Percentiles rank a stretch among this genome's conserved stretches.
Evolutionary conservation across 345 rosid species (phyloP).

Genomic region (Bruguiera parviflora): DNA sequence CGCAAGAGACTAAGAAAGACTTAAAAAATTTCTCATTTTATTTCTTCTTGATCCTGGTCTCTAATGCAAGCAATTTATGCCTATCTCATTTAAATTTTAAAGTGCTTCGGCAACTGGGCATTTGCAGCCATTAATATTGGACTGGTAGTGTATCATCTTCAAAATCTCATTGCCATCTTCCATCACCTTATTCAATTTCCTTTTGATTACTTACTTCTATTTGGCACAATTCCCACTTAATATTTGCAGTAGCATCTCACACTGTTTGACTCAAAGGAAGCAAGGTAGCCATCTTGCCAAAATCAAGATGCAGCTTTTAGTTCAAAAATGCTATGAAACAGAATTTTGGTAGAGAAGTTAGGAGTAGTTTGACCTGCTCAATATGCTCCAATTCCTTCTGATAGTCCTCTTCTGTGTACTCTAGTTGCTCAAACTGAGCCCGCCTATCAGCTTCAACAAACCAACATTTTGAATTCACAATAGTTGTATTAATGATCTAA

Average conservation of each 20-base stretch:
- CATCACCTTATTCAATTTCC: not conserved
- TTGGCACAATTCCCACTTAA: not conserved
- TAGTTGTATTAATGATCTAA: constrained; percentile 10
- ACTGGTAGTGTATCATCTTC: no score
- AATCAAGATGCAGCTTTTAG: not conserved
- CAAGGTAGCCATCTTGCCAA: not conserved
- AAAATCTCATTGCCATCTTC: no score
- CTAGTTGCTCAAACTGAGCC: constrained; percentile 86
- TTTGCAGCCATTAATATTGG: no score
- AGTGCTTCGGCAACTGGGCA: no score
- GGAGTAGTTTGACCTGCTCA: constrained; percentile 54
- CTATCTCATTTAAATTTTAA: no score
- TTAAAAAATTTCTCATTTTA: no score
- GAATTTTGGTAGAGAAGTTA: not conserved
- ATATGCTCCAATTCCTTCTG: constrained; percentile 94
- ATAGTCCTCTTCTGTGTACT: constrained; percentile 92
- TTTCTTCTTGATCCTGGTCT: no score
- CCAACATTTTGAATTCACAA: constrained; percentile 13
- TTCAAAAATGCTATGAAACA: constrained; percentile 4
- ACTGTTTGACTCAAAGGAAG: not conserved
- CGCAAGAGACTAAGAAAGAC: no score
- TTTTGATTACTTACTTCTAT: not conserved
- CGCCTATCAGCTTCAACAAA: constrained; percentile 82
- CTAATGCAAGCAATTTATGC: no score
- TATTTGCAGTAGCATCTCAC: not conserved